These are phyloP conservation scores for Actinomortierella ambigua DNA, from an alignment of 371 early-diverging fungal genomes.

Conservation along the genomic window DNA sequence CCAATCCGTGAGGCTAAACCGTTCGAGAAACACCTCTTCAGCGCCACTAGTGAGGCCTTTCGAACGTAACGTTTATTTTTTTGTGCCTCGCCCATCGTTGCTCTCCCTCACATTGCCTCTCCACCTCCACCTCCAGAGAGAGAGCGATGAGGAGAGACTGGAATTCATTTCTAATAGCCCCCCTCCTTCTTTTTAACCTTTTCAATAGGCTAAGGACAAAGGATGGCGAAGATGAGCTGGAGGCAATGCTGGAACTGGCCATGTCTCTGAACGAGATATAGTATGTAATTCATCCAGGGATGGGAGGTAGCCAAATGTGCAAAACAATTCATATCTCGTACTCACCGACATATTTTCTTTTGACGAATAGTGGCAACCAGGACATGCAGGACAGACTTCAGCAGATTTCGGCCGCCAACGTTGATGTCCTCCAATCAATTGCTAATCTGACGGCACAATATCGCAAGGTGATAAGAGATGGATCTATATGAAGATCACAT, in stretches of 20 bases:
- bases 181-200: background rate
- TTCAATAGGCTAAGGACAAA: conserved; percentile 21
- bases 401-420: conserved; percentile 14
- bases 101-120: too few species aligned
- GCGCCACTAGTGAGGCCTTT: conserved; percentile 17
- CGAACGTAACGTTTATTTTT: conserved; percentile 34
- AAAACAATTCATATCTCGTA: too few species aligned
- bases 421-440: conserved; percentile 24
- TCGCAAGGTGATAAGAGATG: conserved; percentile 22
- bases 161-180: background rate
- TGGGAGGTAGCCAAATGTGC: too few species aligned
- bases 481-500: too few species aligned
- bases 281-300: conserved; percentile 8
- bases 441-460: conserved; percentile 3
- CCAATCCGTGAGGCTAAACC: conserved; percentile 33
- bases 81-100: too few species aligned
- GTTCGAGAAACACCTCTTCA: conserved; percentile 26
- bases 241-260: conserved; percentile 23
- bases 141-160: too few species aligned
- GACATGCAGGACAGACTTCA: conserved; percentile 11
- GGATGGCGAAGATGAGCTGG: conserved; percentile 32
- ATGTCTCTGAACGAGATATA: conserved; percentile 34
- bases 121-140: too few species aligned
- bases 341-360: too few species aligned
- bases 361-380: conserved; percentile 10